These are phyloP conservation scores for Tuber melanosporum DNA, from an alignment of 495 filamentous ascomycete genomes.

Conservation along the genomic window DNA sequence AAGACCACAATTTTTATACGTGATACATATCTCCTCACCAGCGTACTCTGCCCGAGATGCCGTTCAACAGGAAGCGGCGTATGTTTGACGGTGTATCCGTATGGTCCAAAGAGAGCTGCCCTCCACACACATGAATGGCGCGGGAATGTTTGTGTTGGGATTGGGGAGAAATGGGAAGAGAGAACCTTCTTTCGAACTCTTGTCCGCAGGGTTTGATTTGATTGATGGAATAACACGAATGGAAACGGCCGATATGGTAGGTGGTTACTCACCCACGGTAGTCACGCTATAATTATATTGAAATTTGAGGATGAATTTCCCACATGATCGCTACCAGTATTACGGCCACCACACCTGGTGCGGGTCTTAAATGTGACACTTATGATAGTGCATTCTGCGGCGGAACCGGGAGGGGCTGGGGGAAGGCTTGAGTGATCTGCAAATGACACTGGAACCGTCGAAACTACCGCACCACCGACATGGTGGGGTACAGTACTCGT, in stretches of 20 bases:
- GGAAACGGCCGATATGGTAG: background rate
- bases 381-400: background rate
- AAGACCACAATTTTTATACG: background rate
- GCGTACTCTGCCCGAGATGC: background rate
- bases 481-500: too few relatives aligned
- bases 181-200: background rate
- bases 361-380: background rate
- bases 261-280: background rate
- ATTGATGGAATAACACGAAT: background rate
- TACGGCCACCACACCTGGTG: background rate
- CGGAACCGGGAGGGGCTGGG: background rate
- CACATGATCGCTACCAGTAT: background rate
- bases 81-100: background rate
- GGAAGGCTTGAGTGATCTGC: background rate
- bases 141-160: background rate
- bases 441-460: too few relatives aligned
- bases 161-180: background rate
- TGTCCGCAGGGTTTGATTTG: background rate
- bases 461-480: too few relatives aligned
- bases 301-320: background rate
- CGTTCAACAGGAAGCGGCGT: background rate
- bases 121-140: background rate
- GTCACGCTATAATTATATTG: background rate
- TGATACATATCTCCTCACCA: background rate
- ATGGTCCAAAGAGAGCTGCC: background rate